Evolutionary conservation across 2,329 filamentous ascomycete species (phyloP), one percentile per base, ranked within the genome.

Genomic region (Diaporthe sp.): DNA sequence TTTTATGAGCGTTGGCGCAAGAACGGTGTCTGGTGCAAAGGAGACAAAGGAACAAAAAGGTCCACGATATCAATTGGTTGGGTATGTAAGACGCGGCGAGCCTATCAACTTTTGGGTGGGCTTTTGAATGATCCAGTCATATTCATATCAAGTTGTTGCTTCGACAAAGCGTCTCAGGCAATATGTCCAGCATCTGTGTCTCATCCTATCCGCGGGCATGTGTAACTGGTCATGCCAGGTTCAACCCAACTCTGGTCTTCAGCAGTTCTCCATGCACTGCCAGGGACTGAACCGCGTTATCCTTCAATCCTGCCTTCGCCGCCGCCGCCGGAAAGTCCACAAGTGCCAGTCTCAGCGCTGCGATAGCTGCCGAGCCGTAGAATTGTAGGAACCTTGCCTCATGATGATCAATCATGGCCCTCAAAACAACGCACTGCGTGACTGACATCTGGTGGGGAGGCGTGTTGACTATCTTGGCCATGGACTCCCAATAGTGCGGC

Each of bases 391-490:
- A 95, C 25, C 93, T 92, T 71, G 91, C 88, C 76, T 95, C 92
- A 76, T 93, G 93, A 33, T 92, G 90, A 71, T 93, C 89, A 40
- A 96, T 90, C 89, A 96, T 92, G 10, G 91, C 87, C 74, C 92
- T 90, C 54, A 96, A 85, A 2, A 96, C 90, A 7, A 92, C 87
- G 76, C 92, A 90, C 77, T 96, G 94, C 0, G 93, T 95, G 76
- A 92, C 90, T n/a, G 92, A 93, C 13, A 93, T 88, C 77, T 94
- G 88, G 13, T 85, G 82, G 0, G 91, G 80, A 0, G 95, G 93
- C 0, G 94, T 93, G 81, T 95, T 95, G 80, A 96, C 86, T 50
- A 98, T 94, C 57, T 88, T 88, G 0, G 95, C 91, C 73, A 98
- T 86, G 0, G 93, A 89, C 50, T 87, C 89, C 97, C 97, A 99